phyloP scores from a whole-genome alignment of 2,329 filamentous ascomycete species.

The Calonectria hongkongensis region DNA sequence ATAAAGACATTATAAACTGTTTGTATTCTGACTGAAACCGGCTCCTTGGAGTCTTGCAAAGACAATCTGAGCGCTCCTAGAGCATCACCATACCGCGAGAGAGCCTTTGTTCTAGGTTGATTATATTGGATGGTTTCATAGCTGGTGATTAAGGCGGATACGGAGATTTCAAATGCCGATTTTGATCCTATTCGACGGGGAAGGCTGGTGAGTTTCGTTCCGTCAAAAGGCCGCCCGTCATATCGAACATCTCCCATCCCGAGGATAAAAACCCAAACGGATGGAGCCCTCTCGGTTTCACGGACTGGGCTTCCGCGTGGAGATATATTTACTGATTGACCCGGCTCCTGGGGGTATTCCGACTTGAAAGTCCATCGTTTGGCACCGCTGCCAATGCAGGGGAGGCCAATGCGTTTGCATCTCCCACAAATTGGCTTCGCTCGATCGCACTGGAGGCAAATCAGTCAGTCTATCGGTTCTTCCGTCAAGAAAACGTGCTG shows the following conservation, averaged over 20 bases:
- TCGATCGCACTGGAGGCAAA: not conserved
- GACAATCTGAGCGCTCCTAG: not conserved
- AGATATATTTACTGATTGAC: not conserved
- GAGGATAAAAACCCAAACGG: slow-evolving; percentile 12
- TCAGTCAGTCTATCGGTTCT: not conserved
- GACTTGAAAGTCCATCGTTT: slow-evolving; percentile 17
- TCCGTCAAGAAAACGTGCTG: not conserved
- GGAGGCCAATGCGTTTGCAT: slow-evolving; percentile 7
- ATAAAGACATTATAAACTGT: slow-evolving; percentile 16
- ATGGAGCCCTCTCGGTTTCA: not conserved
- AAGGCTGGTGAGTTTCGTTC: not conserved
- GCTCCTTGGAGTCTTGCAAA: not conserved
- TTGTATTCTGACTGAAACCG: not conserved
- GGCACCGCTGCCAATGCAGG: not conserved
- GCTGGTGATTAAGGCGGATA: not conserved
- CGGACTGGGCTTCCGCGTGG: not conserved
- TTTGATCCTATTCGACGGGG: not conserved
- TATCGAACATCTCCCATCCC: slow-evolving; percentile 8
- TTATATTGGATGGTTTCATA: slow-evolving; percentile 11
- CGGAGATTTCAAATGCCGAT: not conserved
- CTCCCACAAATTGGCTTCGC: not conserved
- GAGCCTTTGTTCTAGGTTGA: not conserved
- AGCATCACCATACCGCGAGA: not conserved
- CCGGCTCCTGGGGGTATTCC: not conserved
- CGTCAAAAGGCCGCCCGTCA: slow-evolving; percentile 4